Percentiles rank a stretch among this genome's conserved stretches.
Evolutionary conservation across 768 basidiomycete genomes (phyloP).

Genomic region (Kwoniella dejecticola): DNA sequence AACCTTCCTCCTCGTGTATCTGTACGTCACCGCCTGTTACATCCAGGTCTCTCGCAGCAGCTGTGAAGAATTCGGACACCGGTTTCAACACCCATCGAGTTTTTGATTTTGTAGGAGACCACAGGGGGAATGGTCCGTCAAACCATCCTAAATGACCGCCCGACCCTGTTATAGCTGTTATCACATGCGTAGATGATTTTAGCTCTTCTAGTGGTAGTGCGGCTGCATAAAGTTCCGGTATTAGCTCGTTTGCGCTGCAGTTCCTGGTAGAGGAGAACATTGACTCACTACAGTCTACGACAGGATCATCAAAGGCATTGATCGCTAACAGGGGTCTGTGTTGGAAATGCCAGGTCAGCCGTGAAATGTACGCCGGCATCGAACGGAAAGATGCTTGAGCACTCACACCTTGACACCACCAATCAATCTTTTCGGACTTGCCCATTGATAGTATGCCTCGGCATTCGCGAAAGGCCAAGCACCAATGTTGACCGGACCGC

Average conservation of each 20-base stretch:
- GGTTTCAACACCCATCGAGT: conserved; percentile 50
- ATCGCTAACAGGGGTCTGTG: conserved; percentile 53
- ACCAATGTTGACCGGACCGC: conserved; percentile 45
- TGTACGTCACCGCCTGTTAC: conserved; percentile 10
- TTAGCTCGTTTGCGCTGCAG: neutral
- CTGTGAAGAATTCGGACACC: conserved; percentile 41
- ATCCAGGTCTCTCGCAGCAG: conserved; percentile 35
- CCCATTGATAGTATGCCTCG: conserved; percentile 54
- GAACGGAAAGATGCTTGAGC: no score
- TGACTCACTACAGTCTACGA: conserved; percentile 49
- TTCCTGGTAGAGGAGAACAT: neutral
- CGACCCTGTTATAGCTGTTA: conserved; percentile 46
- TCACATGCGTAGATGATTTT: conserved; percentile 46
- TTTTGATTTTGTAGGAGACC: conserved; percentile 26
- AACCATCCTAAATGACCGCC: conserved; percentile 57
- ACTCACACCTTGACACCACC: conserved; percentile 46
- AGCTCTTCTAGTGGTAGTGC: conserved; percentile 48
- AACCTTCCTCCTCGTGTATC: conserved; percentile 20
- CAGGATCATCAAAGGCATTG: conserved; percentile 56
- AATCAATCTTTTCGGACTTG: conserved; percentile 46
- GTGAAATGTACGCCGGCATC: no score
- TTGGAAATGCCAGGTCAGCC: no score
- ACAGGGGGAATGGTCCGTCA: conserved; percentile 41
- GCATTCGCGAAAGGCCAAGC: conserved; percentile 53
- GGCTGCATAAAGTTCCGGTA: conserved; percentile 11